Evolutionary conservation across 257 asterid genomes (phyloP).

Genomic region (Capsicum chinense): DNA sequence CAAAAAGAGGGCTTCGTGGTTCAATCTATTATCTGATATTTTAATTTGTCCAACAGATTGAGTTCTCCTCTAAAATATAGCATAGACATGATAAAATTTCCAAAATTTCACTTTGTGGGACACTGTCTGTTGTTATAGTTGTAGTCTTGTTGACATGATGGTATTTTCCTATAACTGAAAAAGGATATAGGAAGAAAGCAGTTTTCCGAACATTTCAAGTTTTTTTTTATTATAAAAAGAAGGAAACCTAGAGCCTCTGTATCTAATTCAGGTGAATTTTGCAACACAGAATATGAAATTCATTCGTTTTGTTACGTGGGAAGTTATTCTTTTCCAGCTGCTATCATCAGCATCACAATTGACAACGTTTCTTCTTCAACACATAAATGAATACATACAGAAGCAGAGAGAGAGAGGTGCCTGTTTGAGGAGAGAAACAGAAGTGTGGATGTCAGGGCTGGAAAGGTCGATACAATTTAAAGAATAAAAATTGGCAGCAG

Average conservation of each 20-base stretch:
- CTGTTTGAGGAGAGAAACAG: constrained; percentile 50
- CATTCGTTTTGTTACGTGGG: background rate
- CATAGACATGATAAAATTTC: background rate
- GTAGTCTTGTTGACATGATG: too few species aligned
- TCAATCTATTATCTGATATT: background rate
- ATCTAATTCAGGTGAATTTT: constrained; percentile 19
- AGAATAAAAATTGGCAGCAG: constrained; percentile 25
- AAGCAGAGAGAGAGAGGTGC: constrained; percentile 7
- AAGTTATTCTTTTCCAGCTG: background rate
- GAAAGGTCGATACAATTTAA: constrained; percentile 49
- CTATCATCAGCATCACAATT: background rate
- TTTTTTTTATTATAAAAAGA: background rate
- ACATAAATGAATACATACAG: background rate
- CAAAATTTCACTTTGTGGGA: too few species aligned
- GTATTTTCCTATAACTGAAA: background rate
- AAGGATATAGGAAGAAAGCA: background rate
- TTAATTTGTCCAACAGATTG: background rate
- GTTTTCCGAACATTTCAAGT: background rate
- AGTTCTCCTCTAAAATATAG: background rate
- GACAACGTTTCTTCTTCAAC: background rate
- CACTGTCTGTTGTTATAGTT: too few species aligned
- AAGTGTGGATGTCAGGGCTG: constrained; percentile 37
- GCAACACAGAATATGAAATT: background rate
- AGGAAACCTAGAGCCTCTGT: background rate
- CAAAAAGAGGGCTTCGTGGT: constrained; percentile 23